phyloP scores from a whole-genome alignment of 371 early-diverging fungal species.

The Funneliformis caledonium region DNA sequence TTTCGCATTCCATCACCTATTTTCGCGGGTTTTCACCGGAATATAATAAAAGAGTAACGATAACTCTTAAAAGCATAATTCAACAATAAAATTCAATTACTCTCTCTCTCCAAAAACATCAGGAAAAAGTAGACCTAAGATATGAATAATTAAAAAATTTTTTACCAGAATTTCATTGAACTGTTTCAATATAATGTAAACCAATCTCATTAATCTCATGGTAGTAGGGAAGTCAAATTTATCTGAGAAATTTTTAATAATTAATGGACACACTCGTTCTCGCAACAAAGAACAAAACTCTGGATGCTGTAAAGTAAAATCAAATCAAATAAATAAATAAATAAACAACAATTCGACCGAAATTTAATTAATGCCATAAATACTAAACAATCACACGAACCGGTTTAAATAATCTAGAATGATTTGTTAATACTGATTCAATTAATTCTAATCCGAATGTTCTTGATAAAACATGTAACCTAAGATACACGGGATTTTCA shows the following conservation, averaged over 20 bases:
- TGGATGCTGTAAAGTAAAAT: constrained; percentile 59
- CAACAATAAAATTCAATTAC: constrained; percentile 10
- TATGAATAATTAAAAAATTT: neutral
- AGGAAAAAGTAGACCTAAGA: neutral
- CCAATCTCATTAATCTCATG: constrained; percentile 84
- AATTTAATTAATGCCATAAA: neutral
- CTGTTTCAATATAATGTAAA: constrained; percentile 79
- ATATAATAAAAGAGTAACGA: constrained; percentile 9
- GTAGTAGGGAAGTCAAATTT: constrained; percentile 82
- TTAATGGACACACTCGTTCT: constrained; percentile 84
- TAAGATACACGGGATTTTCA: constrained; percentile 72
- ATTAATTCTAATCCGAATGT: constrained; percentile 92
- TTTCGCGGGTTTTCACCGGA: neutral
- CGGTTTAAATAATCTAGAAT: constrained; percentile 72
- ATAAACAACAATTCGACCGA: neutral
- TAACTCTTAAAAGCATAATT: constrained; percentile 13
- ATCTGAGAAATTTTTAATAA: constrained; percentile 90
- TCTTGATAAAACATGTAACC: constrained; percentile 66
- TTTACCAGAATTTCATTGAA: constrained; percentile 74
- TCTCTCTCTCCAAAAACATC: neutral
- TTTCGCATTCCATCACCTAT: constrained; percentile 88
- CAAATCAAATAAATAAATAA: neutral
- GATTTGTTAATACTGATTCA: constrained; percentile 85
- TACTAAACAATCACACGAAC: constrained; percentile 49
- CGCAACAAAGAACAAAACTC: constrained; percentile 73